These are phyloP conservation scores for Skeletonema costatum DNA, from an alignment of 108 stramenopile species.

Conservation along the genomic window DNA sequence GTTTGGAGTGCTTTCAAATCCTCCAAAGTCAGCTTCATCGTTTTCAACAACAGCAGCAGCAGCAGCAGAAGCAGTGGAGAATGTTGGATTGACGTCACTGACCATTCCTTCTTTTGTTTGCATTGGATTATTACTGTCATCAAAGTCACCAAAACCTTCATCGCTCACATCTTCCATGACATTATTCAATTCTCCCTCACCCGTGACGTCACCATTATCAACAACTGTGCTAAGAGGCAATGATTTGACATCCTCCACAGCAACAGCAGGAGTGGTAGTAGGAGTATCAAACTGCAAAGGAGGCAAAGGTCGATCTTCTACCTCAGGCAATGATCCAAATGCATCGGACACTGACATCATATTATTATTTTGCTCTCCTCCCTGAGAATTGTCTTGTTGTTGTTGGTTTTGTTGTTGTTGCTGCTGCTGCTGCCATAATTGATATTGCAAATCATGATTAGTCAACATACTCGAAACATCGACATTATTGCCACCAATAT, in stretches of 20 bases:
- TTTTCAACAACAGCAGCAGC: not conserved
- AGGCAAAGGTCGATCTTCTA: conserved; percentile 44
- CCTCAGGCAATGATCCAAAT: conserved; percentile 37
- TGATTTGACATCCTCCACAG: not conserved
- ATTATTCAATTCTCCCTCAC: not conserved
- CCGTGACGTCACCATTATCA: not conserved
- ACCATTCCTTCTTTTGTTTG: not conserved
- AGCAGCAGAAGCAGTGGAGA: not conserved
- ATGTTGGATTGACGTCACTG: not conserved
- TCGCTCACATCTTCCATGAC: not conserved
- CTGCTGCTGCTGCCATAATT: conserved; percentile 23
- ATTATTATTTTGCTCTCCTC: not conserved
- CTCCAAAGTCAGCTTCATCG: not conserved
- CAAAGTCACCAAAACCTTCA: conserved; percentile 4
- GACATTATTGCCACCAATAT: not conserved
- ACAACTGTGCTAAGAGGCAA: not conserved
- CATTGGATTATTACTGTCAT: not conserved
- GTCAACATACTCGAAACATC: conserved; percentile 8
- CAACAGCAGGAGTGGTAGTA: not conserved
- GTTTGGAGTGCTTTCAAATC: not conserved
- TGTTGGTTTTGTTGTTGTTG: not conserved
- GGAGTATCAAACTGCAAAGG: conserved; percentile 8
- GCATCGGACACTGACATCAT: conserved; percentile 32
- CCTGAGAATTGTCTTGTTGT: not conserved
- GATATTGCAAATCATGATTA: conserved; percentile 31